Conservation (phyloP, 306 rosid species). For the Dalbergia oliveri region DNA sequence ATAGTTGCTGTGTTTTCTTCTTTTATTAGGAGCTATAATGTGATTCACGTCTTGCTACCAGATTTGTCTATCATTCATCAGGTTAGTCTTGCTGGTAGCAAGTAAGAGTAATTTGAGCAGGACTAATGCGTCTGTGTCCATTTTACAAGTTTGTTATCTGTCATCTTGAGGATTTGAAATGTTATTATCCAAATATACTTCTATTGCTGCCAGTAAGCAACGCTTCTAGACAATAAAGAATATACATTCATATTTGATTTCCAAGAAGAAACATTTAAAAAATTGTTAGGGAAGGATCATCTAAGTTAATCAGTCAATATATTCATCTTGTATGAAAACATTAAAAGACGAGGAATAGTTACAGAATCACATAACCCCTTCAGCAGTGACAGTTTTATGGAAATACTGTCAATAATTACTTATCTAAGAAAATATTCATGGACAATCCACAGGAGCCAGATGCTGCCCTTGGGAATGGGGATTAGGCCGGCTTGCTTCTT, state of each 20-base stretch:
- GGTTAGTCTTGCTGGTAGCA: constrained; percentile 29
- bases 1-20: background rate
- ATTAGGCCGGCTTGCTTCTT: constrained; percentile 95
- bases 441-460: constrained; percentile 79
- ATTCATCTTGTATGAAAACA: constrained; percentile 35
- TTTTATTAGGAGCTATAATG: background rate
- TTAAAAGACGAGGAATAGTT: constrained; percentile 19
- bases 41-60: background rate
- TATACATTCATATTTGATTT: constrained; percentile 1
- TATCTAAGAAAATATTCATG: constrained; percentile 23
- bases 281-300: constrained; percentile 14
- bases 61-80: background rate
- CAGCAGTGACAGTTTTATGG: constrained; percentile 13
- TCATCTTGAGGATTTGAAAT: constrained; percentile 24
- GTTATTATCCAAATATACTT: constrained; percentile 20
- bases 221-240: constrained; percentile 14
- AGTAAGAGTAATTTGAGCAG: constrained; percentile 32
- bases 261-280: background rate
- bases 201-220: background rate
- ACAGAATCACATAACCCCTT: constrained; percentile 15
- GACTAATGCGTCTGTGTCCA: constrained; percentile 35
- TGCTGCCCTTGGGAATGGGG: constrained; percentile 99
- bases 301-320: constrained; percentile 19
- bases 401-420: constrained; percentile 21
- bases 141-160: constrained; percentile 19